phyloP scores from a whole-genome alignment of 2,329 filamentous ascomycete genomes.

The Chalaropsis ovoidea region DNA sequence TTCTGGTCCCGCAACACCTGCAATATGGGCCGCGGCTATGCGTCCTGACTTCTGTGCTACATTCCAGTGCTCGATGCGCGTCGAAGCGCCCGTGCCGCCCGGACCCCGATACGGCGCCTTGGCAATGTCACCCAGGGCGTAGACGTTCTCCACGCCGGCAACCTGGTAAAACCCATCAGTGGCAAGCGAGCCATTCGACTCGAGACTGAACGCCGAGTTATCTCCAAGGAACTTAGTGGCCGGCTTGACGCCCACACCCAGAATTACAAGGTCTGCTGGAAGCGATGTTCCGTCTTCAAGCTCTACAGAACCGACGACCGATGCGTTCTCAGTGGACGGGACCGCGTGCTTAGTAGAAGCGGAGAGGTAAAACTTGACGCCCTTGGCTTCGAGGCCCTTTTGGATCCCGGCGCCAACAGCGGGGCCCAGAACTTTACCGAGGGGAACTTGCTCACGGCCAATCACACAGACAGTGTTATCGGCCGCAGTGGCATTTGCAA shows the following conservation, averaged over 20 bases:
- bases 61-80: conserved; percentile 96
- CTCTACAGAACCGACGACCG: conserved; percentile 66
- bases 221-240: conserved; percentile 72
- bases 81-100: conserved; percentile 59
- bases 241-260: conserved; percentile 80
- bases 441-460: conserved; percentile 75
- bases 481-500: conserved; percentile 71
- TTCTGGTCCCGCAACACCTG: conserved; percentile 51
- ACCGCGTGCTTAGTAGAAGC: conserved; percentile 66
- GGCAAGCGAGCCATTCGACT: conserved; percentile 74
- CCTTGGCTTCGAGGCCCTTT: conserved; percentile 67
- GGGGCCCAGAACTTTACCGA: conserved; percentile 76
- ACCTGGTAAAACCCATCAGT: conserved; percentile 75
- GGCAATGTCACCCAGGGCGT: conserved; percentile 89
- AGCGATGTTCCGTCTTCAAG: conserved; percentile 80
- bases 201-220: conserved; percentile 58
- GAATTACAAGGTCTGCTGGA: conserved; percentile 78
- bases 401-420: conserved; percentile 74
- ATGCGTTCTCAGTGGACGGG: conserved; percentile 54
- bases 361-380: conserved; percentile 77
- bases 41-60: conserved; percentile 91
- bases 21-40: conserved; percentile 66
- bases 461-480: conserved; percentile 78
- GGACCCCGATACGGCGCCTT: conserved; percentile 91
- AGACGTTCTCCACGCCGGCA: conserved; percentile 67